Base-by-base conservation (phyloP, 2,329 filamentous ascomycete species). In the Cladosporium austrohemisphaericum region DNA sequence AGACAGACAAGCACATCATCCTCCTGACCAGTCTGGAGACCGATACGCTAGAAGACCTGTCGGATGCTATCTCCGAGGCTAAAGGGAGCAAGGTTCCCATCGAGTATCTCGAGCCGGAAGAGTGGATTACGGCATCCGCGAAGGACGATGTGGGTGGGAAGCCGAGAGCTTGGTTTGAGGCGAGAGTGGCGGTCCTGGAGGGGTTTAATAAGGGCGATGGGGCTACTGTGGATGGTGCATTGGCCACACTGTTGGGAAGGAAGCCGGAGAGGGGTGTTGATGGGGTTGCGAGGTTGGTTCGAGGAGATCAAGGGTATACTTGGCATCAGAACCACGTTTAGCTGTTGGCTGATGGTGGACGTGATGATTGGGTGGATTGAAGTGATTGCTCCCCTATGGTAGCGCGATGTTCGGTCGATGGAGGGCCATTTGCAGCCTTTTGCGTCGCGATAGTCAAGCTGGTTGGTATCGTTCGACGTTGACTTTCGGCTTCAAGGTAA, bases 11-110 rank as follows among this genome's bases (percentile, higher is more conserved):
- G 38, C 55, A 57, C 9, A 60, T 62, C 71, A 72, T 61, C 2
- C 52, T 63, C 4, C 51, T 74, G 14, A 71, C 71, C 0, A 67
- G 67, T 0, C 57, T 62, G n/a, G 56, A 66, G 32, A 64, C 67
- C 0, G 57, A 68, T 31, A 65, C 62, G 2, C 58, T 66, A 7
- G 53, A 59, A 2, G 64, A 71, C 26, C 57, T 74, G 2, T 64
- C 71, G 9, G 57, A 63, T 4, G 52, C 69, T 1, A 69, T 74
- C 51, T 68, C 71, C 20, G 57, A 65, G 26, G 66, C 60, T 4
- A 68, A 66, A 0, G 60, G 58, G 3, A 60, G 64, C 14, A 44
- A 66, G 5, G 58, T 71, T 5, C 51, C 57, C 23, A 40, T 72
- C 1, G 26, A 71, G 55, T 41, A 61, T 3, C 63, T 73, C 2